A percentile compares a stretch with the other conserved stretches of the same genome.
These are phyloP conservation scores for Solanum chiquidenum DNA, from an alignment of 257 asterid species.

Conservation along the genomic window DNA sequence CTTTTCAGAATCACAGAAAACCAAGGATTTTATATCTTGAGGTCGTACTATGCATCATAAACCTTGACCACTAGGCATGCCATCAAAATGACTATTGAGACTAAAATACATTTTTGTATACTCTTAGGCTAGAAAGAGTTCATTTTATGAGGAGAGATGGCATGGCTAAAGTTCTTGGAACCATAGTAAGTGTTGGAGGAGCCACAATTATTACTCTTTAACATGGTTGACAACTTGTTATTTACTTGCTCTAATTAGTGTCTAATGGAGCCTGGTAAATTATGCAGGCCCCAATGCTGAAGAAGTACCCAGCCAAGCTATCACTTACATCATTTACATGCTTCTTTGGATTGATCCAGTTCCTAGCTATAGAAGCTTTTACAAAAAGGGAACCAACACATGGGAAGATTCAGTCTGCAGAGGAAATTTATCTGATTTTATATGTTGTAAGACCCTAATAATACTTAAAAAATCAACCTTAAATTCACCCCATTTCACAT, in stretches of 20 bases:
- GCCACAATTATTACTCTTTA: conserved; percentile 64
- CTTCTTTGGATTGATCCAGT: conserved; percentile 71
- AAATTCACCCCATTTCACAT: no score
- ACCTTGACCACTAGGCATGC: background rate
- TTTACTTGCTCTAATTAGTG: background rate
- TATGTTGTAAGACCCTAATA: conserved; percentile 42
- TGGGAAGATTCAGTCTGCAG: conserved; percentile 59
- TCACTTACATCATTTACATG: conserved; percentile 76
- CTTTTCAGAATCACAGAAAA: conserved; percentile 59
- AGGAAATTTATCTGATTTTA: conserved; percentile 58
- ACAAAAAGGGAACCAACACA: conserved; percentile 49
- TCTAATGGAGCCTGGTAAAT: background rate
- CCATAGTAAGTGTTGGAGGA: conserved; percentile 67
- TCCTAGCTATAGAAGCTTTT: conserved; percentile 67
- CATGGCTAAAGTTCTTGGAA: conserved; percentile 58
- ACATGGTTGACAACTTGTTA: background rate
- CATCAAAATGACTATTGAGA: background rate
- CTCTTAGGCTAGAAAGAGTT: conserved; percentile 42
- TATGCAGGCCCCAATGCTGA: conserved; percentile 67
- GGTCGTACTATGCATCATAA: conserved; percentile 65
- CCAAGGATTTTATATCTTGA: conserved; percentile 73
- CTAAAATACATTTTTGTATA: background rate
- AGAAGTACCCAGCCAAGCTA: conserved; percentile 80
- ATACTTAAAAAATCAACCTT: background rate
- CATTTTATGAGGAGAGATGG: conserved; percentile 47